Evolutionary conservation across 352 stramenopile species (phyloP), one percentile per base, ranked within the genome.

Genomic region (Pythium sukuiense): DNA sequence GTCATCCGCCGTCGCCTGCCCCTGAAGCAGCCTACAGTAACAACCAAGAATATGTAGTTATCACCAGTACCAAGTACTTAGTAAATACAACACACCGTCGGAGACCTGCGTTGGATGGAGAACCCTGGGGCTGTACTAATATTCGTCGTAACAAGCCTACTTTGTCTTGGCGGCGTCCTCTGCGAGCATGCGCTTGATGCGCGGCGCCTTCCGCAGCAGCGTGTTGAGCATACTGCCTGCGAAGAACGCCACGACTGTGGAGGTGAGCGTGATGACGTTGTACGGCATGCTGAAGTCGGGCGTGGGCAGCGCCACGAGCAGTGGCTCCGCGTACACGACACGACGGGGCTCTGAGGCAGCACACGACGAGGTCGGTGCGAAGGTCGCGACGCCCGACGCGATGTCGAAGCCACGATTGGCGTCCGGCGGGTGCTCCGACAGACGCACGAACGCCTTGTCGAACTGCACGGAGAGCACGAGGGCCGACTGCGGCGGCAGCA

Each of bases 271-370:
- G 65, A 97, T 97, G 13, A 97, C 88, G 55, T 96, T 96, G 74
- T 94, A 97, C 59, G 88, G 88, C 88, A 97, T 96, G 63, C 85
- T 95, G 61, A 96, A 95, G 71, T 97, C 89, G 14, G 89, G 89
- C 33, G 85, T 93, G 18, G 89, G 88, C 57, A 96, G 70, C 39
- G 79, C 77, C 24, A 97, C 82, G 0, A 96, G 77, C 59, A 97
- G 76, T 53, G 85, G 82, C 61, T 96, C 88, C 2, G 86, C 90
- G 70, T 88, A 95, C 39, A 89, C 60, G 20, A 81, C 83, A 18
- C 63, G 72, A 7, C 76, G 62, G 74, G 78, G 11, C 29, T 33
- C 13, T 12, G 50, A 13, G 0, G 29, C 26, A 18, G 41, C 41
- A 30, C 41, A 61, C 4, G 39, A 73, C 33, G 18, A 57, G 29